phyloP scores from a whole-genome alignment of 1,139 yeast species.

The Debaryomycetaceae sp. region DNA sequence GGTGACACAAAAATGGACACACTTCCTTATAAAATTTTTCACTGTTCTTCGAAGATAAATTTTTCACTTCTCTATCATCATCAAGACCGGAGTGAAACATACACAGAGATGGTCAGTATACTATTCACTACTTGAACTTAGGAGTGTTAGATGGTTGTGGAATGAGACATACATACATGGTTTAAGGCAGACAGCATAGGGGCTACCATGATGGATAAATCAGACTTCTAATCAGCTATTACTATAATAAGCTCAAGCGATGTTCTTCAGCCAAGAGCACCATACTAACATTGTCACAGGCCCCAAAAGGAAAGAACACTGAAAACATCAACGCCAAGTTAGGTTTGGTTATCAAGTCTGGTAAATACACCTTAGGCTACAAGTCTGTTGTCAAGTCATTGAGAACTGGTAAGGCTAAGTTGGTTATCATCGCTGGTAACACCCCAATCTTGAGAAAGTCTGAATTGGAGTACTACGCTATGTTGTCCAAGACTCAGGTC shows the following conservation, averaged over 20 bases:
- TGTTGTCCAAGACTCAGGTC: conserved; percentile 98
- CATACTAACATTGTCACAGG: conserved; percentile 50
- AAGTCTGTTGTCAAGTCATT: conserved; percentile 97
- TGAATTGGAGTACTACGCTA: conserved; percentile 99
- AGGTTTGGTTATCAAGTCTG: conserved; percentile 97
- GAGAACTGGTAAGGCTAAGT: conserved; percentile 99
- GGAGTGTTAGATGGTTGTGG: not conserved
- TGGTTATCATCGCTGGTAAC: conserved; percentile 97
- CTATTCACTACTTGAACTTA: conserved; percentile 2
- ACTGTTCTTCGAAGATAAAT: not conserved
- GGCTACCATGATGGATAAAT: not conserved
- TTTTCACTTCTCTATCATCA: conserved; percentile 4
- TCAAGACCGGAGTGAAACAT: conserved; percentile 88
- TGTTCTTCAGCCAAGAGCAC: not conserved
- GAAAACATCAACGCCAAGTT: conserved; percentile 98
- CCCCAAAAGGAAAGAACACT: conserved; percentile 86
- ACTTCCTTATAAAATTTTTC: conserved; percentile 1
- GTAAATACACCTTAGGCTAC: conserved; percentile 99
- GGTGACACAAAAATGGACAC: too few relatives aligned
- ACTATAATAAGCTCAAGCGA: not conserved
- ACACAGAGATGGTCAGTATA: conserved; percentile 98
- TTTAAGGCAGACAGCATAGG: not conserved
- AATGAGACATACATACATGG: not conserved
- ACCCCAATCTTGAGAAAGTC: conserved; percentile 99
- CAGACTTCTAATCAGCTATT: not conserved